Evolutionary conservation across 768 basidiomycete genomes (phyloP), one percentile per base, ranked within the genome.

Genomic region (Trametes sanguinea): DNA sequence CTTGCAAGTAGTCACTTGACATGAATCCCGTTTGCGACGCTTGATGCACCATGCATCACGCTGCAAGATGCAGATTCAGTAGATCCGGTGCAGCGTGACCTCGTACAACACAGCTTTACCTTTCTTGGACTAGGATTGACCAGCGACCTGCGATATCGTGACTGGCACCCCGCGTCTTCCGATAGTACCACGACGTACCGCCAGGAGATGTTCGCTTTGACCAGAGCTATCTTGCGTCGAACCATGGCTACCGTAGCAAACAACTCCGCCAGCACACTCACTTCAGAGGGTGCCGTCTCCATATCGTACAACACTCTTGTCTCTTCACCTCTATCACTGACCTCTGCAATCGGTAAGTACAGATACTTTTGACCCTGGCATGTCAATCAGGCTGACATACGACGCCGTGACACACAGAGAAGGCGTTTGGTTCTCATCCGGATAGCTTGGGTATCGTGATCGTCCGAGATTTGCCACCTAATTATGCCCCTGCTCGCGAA

Each of bases 341-440:
- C 77, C 32, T 65, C 78, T 17, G 82, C 87, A 17, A 92, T 96
- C 61, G 86, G 90, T 86, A 62, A 60, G 77, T 61, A 9, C 14
- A 27, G 52, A 58, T 22, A 33, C 6, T 37, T 67, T 16, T 14
- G 14, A 43, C 7, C 4, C 42, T 13, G 14, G 7, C 14, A 43
- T n/a, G 2, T n/a, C 5, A 2, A 30, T 1, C 11, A 11, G 32
- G 32, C 33, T n/a, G 10, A 39, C 13, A 37, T 47, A 5, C 48
- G 6, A 7, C 22, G 16, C 22, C 22, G 22, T 22, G 22, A 22
- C 22, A 22, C 22, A 22, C 65, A 92, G 90, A 88, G 67, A 80
- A 84, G 66, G 94, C 91, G 3, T 96, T 96, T 69, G 94, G 94
- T 22, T 92, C 91, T 10, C 78, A 85, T 61, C 82, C 89, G 7